Evolutionary conservation across 192 early-diverging fungal genomes (phyloP).

Genomic region (Coemansia sp.): DNA sequence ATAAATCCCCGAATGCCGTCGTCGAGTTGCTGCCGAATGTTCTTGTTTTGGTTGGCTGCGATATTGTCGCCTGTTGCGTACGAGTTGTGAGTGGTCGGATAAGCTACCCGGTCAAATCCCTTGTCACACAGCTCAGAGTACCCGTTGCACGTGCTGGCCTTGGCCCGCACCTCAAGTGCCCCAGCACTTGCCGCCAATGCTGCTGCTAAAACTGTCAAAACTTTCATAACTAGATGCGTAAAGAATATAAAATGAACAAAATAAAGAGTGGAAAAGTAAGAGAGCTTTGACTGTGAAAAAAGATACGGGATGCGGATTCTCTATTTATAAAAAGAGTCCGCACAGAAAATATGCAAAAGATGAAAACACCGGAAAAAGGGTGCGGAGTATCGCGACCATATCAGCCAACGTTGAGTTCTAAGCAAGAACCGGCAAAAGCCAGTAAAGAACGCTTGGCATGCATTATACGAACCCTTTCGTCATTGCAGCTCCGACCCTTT

Average conservation of each 20-base stretch:
- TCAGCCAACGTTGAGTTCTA: background rate
- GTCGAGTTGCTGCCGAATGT: conserved; percentile 64
- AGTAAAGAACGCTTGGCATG: background rate
- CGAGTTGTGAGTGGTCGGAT: conserved; percentile 74
- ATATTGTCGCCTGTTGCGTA: conserved; percentile 58
- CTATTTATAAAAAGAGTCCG: no score
- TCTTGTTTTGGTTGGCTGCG: conserved; percentile 66
- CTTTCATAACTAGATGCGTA: background rate
- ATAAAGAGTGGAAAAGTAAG: background rate
- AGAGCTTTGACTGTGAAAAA: background rate
- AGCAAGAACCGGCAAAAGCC: background rate
- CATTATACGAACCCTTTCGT: background rate
- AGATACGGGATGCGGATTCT: background rate
- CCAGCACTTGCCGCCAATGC: background rate
- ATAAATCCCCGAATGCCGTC: conserved; percentile 75
- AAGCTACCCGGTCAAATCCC: conserved; percentile 64
- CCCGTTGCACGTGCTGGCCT: conserved; percentile 60
- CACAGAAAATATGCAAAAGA: background rate
- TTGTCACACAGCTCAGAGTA: conserved; percentile 64
- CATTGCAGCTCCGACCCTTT: background rate
- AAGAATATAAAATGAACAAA: conserved; percentile 1
- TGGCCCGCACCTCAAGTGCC: conserved; percentile 4
- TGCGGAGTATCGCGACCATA: background rate
- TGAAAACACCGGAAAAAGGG: background rate
- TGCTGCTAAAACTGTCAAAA: conserved; percentile 5